phyloP scores from a whole-genome alignment of 2,329 filamentous ascomycete species.

The Colletotrichum acutatum region DNA sequence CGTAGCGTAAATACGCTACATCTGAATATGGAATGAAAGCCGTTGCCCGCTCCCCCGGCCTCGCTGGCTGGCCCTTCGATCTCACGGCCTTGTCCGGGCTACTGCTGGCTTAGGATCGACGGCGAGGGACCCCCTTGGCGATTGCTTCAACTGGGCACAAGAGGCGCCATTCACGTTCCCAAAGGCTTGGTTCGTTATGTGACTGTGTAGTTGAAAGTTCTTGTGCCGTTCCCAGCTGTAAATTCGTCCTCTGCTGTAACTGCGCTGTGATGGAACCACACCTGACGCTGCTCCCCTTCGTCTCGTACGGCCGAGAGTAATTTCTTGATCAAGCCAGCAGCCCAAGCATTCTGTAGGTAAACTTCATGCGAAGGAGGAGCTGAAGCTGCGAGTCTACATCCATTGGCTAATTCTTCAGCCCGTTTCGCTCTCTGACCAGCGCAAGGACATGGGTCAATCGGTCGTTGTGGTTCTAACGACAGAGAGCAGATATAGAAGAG shows the following conservation, averaged over 20 bases:
- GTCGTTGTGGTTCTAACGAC: background rate
- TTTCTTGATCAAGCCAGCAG: background rate
- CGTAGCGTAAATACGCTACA: background rate
- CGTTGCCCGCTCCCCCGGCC: conserved; percentile 6
- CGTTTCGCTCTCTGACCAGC: background rate
- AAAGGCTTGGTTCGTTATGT: background rate
- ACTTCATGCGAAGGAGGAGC: background rate
- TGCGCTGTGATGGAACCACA: background rate
- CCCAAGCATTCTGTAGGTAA: background rate
- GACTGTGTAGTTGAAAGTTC: background rate
- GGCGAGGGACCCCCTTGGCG: background rate
- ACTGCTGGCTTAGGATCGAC: conserved; percentile 9
- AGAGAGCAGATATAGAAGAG: background rate
- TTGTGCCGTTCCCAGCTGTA: background rate
- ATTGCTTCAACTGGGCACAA: background rate
- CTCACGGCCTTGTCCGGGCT: background rate
- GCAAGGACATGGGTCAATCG: background rate
- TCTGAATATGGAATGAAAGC: conserved; percentile 15
- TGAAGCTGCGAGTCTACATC: background rate
- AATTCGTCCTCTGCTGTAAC: background rate
- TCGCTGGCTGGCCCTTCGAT: conserved; percentile 3
- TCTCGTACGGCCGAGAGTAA: background rate
- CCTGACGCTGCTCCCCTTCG: background rate
- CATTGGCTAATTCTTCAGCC: background rate
- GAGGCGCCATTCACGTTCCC: background rate